A percentile compares a stretch with the other conserved stretches of the same genome.
phyloP scores from a whole-genome alignment of 768 basidiomycete species.

The Mycena maculata region DNA sequence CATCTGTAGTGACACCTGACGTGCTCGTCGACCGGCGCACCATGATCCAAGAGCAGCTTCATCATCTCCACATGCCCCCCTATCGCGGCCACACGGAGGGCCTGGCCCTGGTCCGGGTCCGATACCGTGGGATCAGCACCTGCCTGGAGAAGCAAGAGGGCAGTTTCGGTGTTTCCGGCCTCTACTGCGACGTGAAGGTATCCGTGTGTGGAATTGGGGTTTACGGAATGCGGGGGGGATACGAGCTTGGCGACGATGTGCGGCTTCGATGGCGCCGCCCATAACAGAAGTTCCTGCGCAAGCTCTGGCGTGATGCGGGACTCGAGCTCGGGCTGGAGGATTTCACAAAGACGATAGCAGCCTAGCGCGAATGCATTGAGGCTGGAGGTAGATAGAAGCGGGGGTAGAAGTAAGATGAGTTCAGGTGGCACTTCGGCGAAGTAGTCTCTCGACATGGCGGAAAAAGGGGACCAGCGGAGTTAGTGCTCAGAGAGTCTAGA shows the following conservation, averaged over 20 bases:
- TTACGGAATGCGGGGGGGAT: conserved; percentile 5
- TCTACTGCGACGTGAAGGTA: conserved; percentile 1
- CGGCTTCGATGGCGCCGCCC: neutral
- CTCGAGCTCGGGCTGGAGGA: conserved; percentile 21
- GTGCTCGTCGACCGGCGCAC: conserved; percentile 8
- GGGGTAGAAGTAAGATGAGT: neutral
- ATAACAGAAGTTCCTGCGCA: neutral
- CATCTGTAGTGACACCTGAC: neutral
- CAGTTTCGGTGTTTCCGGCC: neutral
- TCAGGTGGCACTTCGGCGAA: conserved; percentile 20
- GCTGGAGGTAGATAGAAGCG: neutral
- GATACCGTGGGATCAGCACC: conserved; percentile 3
- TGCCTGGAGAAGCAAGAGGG: neutral
- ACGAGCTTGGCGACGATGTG: conserved; percentile 14
- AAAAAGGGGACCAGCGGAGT: no score
- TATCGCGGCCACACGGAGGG: conserved; percentile 2
- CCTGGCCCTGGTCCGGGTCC: neutral
- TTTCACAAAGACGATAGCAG: neutral
- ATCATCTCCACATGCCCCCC: conserved; percentile 6
- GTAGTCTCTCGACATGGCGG: neutral
- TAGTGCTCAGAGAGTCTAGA: no score
- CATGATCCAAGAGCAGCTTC: conserved; percentile 13
- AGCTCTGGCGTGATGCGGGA: conserved; percentile 6
- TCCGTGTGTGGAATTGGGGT: neutral
- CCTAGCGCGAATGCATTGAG: neutral